Evolutionary conservation across 2,329 filamentous ascomycete genomes (phyloP).

Genomic region (Paracoccidioides brasiliensis): DNA sequence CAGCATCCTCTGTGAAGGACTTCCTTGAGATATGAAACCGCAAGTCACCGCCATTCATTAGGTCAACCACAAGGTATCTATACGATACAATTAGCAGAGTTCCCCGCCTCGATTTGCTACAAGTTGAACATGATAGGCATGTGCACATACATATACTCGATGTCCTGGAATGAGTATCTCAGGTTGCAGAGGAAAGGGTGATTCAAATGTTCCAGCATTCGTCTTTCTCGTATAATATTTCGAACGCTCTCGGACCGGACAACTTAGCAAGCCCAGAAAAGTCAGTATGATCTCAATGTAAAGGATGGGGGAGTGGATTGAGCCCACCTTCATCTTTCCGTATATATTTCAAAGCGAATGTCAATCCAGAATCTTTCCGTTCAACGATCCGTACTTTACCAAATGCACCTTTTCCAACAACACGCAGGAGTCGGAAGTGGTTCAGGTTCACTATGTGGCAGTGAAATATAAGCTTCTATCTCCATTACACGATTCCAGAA

Average conservation of each 20-base stretch:
- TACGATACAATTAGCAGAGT: constrained; percentile 15
- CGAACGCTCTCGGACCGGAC: constrained; percentile 94
- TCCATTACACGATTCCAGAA: constrained; percentile 4
- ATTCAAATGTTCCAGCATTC: constrained; percentile 96
- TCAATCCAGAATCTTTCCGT: constrained; percentile 84
- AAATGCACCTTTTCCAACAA: constrained; percentile 95
- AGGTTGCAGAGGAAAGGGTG: constrained; percentile 97
- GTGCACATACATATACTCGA: constrained; percentile 78
- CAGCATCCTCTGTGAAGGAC: constrained; percentile 92
- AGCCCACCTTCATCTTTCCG: constrained; percentile 86
- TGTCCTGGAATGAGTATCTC: constrained; percentile 97
- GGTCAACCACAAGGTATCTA: constrained; percentile 83
- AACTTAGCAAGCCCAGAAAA: constrained; percentile 44
- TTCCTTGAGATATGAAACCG: constrained; percentile 97
- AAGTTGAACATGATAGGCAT: constrained; percentile 1
- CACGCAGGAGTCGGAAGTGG: constrained; percentile 86
- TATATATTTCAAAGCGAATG: constrained; percentile 96
- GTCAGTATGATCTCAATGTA: constrained; percentile 8
- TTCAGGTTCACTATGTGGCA: constrained; percentile 69
- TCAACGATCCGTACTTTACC: constrained; percentile 98
- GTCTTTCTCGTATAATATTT: constrained; percentile 92
- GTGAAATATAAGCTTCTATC: constrained; percentile 1
- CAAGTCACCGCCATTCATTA: constrained; percentile 95
- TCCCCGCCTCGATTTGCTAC: not conserved
- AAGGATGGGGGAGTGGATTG: not conserved